phyloP scores from a whole-genome alignment of 257 asterid genomes.

The Verbascum thapsus region DNA sequence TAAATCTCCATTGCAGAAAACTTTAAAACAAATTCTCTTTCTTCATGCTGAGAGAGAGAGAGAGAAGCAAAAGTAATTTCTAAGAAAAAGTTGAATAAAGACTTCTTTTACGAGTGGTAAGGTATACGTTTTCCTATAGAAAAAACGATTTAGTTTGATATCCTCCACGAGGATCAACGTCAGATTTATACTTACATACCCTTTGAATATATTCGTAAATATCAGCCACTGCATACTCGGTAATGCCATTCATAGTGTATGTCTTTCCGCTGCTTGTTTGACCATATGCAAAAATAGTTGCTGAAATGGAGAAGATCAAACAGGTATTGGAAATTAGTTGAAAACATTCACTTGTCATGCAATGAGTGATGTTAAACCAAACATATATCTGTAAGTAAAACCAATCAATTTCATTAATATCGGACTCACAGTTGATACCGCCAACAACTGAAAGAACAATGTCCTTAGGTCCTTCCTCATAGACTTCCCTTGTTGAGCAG shows the following conservation, averaged over 20 bases:
- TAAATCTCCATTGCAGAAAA: slow-evolving; percentile 75
- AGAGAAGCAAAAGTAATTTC: slow-evolving; percentile 22
- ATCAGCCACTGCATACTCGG: slow-evolving; percentile 49
- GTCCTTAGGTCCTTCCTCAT: slow-evolving; percentile 59
- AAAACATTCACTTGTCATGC: no score
- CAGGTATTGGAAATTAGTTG: no score
- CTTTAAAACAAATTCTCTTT: slow-evolving; percentile 45
- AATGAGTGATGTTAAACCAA: neutral
- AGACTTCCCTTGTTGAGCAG: slow-evolving; percentile 58
- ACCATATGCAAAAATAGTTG: slow-evolving; percentile 68
- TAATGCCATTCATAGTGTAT: slow-evolving; percentile 63
- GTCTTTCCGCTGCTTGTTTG: slow-evolving; percentile 80
- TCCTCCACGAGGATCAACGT: slow-evolving; percentile 22
- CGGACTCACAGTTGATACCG: slow-evolving; percentile 59
- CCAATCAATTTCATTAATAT: no score
- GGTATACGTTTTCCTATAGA: neutral
- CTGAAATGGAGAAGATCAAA: slow-evolving; percentile 28
- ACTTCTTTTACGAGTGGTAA: slow-evolving; percentile 29
- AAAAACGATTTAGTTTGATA: slow-evolving; percentile 14
- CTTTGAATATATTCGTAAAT: slow-evolving; percentile 45
- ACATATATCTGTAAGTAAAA: neutral
- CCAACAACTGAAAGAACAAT: slow-evolving; percentile 60
- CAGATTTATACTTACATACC: slow-evolving; percentile 37
- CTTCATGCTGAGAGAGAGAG: slow-evolving; percentile 34
- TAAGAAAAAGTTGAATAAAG: neutral